Percentiles rank a stretch among this genome's conserved stretches.
These are phyloP conservation scores for Aschersonia sp. DNA, from an alignment of 2,329 filamentous ascomycete genomes.

Conservation along the genomic window DNA sequence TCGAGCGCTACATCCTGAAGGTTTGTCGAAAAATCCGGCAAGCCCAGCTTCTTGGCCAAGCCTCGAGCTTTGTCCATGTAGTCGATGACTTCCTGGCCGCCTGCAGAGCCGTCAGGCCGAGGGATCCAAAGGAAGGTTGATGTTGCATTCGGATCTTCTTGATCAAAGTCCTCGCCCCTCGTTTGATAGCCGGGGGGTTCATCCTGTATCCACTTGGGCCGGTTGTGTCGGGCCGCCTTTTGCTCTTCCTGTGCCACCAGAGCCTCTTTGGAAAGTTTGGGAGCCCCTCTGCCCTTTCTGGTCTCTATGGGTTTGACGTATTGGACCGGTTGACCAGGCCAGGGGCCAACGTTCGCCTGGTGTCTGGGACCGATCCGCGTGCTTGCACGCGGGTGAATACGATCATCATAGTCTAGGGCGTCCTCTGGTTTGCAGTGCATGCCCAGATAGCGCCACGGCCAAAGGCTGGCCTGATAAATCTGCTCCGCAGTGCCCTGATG, in stretches of 20 bases:
- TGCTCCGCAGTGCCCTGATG: constrained; percentile 65
- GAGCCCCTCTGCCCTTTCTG: constrained; percentile 72
- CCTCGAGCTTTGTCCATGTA: constrained; percentile 61
- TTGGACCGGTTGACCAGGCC: constrained; percentile 78
- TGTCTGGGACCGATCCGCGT: constrained; percentile 84
- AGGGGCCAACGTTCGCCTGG: constrained; percentile 72
- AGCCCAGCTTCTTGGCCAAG: constrained; percentile 51
- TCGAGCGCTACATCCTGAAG: constrained; percentile 73
- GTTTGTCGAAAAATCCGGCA: constrained; percentile 69
- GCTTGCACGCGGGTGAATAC: constrained; percentile 90
- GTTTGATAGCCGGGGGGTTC: constrained; percentile 75
- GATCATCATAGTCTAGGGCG: constrained; percentile 90
- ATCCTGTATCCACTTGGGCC: constrained; percentile 89
- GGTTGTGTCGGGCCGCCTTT: constrained; percentile 61
- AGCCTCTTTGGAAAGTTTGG: constrained; percentile 67
- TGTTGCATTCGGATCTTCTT: constrained; percentile 62
- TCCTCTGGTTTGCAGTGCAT: constrained; percentile 94
- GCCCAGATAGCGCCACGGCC: constrained; percentile 91
- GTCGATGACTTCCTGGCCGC: constrained; percentile 50
- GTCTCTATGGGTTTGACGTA: constrained; percentile 79
- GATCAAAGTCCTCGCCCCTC: constrained; percentile 63
- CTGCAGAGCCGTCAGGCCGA: constrained; percentile 36
- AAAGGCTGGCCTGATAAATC: constrained; percentile 81
- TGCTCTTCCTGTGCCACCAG: constrained; percentile 74
- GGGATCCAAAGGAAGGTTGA: constrained; percentile 69